Evolutionary conservation across 495 filamentous ascomycete genomes (phyloP), one percentile per base, ranked within the genome.

Genomic region (Durotheca rogersii): DNA sequence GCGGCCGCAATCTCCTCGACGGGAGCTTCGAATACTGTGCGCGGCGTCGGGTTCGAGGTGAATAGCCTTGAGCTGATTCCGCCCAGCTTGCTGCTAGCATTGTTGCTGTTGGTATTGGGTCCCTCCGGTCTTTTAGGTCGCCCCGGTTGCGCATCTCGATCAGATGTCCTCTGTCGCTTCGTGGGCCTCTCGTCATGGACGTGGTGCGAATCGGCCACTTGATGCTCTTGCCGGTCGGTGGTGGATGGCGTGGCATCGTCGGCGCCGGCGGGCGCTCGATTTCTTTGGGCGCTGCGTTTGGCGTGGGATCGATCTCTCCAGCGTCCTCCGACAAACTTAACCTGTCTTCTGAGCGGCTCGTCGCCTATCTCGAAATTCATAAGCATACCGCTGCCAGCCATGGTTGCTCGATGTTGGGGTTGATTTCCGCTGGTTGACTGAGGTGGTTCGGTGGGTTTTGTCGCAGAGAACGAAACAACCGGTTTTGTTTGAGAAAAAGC

Each of bases 381-480:
- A 37, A 96, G 80, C 81, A 98, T 86, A 40, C 89, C 90, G 84
- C 95, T 88, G 73, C 96, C 90, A 15, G 89, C 89, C 91, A 96
- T 96, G 39, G 12, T 56, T 6, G 45, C 16, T 19, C 19, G 32
- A 33, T 46, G 25, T 41, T 17, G 38, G 17, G 6, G 48, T 27
- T 33, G 48, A 27, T 51, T 61, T 20, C 4, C 12, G 12, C 20
- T 20, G 30, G 11, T 2, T 2, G 2, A 16, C 15, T 12, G n/a
- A 42, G 23, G n/a, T 35, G 37, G 27, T 17, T 40, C 15, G 47
- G 25, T 16, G 41, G 18, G 18, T 4, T 17, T 27, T 30, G 35
- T 18, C 6, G 25, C 20, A 15, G 40, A 30, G 51, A 42, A 60
- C 33, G 48, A 41, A n/a, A 16, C 19, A 6, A 50, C 14, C 6